Base-by-base conservation (phyloP, 1,284 basidiomycete species). In the Heimioporus retisporus region DNA sequence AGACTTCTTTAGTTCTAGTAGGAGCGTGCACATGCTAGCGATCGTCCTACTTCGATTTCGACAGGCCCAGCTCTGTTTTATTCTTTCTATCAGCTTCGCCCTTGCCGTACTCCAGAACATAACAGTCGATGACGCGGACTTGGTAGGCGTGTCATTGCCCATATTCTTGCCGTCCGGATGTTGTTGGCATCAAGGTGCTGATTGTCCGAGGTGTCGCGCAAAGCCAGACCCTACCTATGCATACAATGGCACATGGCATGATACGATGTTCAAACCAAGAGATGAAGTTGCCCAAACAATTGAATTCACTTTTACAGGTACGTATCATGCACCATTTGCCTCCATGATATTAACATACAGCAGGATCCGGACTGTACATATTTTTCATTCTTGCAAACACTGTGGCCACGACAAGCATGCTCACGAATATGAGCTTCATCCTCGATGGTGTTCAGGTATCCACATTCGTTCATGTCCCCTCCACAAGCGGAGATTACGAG, bases 161-260 rank as follows among this genome's bases (percentile, higher is more conserved):
- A 7, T 21, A 46, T 46, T 21, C 46, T 21, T 13, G 46, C 46
- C 18, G 19, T 11, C 46, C 46, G 7, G 8, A 21, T 46, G 10
- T 16, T 18, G 15, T 21, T 46, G 46, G 46, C 15, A 46, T 46
- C 21, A 21, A 18, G 15, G 15, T 4, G 21, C 15, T 21, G 21
- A 16, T 6, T 21, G 46, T 13, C 21, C 46, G 46, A 18, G 15
- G 15, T 72, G 72, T n/a, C 0, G 8, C 4, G 65, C 31, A 5
- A 13, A 35, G 23, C 71, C 64, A 7, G 48, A 71, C 51, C 48
- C 69, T 3, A 7, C 51, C 2, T 19, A 10, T 6, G 63, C 50
- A 4, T 73, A 74, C 14, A 50, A 72, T 1, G 40, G 55, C 21
- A 72, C 72, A 25, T 72, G 71, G 71, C 72, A 72, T 23, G 71